These are phyloP conservation scores for Calocybe gambosa DNA, from an alignment of 1,284 basidiomycete genomes.

Conservation along the genomic window DNA sequence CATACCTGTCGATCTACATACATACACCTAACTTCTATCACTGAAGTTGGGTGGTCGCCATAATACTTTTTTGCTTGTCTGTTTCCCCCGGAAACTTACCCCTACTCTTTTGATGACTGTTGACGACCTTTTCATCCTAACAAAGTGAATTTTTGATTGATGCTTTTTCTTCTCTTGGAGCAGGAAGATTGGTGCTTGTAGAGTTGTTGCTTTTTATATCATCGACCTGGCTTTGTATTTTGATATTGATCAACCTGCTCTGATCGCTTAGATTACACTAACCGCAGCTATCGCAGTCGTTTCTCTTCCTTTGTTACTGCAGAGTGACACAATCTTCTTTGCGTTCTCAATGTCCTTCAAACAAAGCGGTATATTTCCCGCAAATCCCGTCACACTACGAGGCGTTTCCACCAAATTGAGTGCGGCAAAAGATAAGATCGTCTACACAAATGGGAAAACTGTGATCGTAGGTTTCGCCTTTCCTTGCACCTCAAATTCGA, in stretches of 20 bases:
- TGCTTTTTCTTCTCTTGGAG: too few relatives aligned
- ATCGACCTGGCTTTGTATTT: too few relatives aligned
- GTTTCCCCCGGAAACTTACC: background rate
- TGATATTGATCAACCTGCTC: background rate
- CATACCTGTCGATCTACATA: background rate
- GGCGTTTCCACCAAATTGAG: constrained; percentile 80
- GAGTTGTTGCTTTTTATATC: too few relatives aligned
- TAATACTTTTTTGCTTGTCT: background rate
- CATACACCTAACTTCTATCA: constrained; percentile 3
- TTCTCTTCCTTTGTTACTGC: background rate
- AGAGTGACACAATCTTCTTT: too few relatives aligned
- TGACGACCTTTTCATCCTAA: too few relatives aligned
- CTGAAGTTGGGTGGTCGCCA: too few relatives aligned
- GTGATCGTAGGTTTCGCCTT: constrained; percentile 62
- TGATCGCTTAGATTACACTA: background rate
- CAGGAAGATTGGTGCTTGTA: too few relatives aligned
- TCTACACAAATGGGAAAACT: constrained; percentile 82
- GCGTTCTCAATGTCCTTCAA: constrained; percentile 49
- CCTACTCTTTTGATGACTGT: too few relatives aligned
- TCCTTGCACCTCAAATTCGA: background rate
- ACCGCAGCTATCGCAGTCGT: background rate
- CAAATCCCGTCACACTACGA: constrained; percentile 70
- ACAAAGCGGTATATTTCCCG: constrained; percentile 54
- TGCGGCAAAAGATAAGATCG: constrained; percentile 77
- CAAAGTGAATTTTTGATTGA: too few relatives aligned